A percentile compares a stretch with the other conserved stretches of the same genome.
Conservation (phyloP, 768 basidiomycete genomes). For the Termitomyces sp. region DNA sequence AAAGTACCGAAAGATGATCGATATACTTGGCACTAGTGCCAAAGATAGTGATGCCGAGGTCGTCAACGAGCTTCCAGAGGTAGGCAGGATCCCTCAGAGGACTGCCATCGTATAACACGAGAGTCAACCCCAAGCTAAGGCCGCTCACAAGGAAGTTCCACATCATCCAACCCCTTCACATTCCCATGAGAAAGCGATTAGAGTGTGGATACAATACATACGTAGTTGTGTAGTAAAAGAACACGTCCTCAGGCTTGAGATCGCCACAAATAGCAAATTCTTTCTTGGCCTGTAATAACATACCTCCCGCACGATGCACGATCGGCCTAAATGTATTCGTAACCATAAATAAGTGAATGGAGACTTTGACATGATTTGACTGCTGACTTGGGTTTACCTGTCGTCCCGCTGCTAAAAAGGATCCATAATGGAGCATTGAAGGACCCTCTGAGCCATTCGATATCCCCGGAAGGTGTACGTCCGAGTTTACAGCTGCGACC, state of each 20-base stretch:
- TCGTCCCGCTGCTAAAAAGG: conserved; percentile 82
- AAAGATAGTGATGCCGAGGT: conserved; percentile 70
- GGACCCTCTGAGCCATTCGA: conserved; percentile 53
- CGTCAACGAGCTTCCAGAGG: conserved; percentile 68
- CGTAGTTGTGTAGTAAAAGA: conserved; percentile 84
- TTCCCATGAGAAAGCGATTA: conserved; percentile 1
- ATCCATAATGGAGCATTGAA: conserved; percentile 88
- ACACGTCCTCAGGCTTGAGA: conserved; percentile 62
- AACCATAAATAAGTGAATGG: conserved; percentile 10
- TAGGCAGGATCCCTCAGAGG: conserved; percentile 63
- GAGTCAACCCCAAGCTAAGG: conserved; percentile 61
- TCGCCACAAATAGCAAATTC: conserved; percentile 69
- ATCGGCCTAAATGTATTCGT: conserved; percentile 51
- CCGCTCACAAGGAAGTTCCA: conserved; percentile 79
- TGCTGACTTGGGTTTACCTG: conserved; percentile 64
- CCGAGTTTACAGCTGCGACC: conserved; percentile 45
- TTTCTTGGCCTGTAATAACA: conserved; percentile 71
- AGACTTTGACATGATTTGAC: not conserved
- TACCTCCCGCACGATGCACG: conserved; percentile 75
- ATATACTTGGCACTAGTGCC: conserved; percentile 85
- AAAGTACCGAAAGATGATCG: conserved; percentile 65
- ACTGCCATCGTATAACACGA: conserved; percentile 80
- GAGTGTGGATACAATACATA: conserved; percentile 28
- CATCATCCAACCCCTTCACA: conserved; percentile 83
- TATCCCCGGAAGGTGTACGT: conserved; percentile 50